Percentiles rank a stretch among this genome's conserved stretches.
These are phyloP conservation scores for Microascus cirrosus DNA, from an alignment of 2,329 filamentous ascomycete species.

Conservation along the genomic window DNA sequence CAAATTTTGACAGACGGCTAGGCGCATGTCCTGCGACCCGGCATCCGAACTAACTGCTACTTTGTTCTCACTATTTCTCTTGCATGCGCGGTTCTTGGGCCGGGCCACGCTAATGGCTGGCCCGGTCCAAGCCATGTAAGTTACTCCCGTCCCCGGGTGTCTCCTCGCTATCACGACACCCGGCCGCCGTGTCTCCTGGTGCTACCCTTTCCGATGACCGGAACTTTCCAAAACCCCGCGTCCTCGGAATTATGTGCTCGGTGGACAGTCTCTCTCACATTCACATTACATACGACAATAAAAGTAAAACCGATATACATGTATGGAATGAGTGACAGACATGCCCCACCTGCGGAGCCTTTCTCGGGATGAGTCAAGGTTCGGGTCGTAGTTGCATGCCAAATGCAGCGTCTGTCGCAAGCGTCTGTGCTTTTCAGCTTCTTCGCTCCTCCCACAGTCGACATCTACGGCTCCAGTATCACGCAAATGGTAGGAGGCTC, in stretches of 20 bases:
- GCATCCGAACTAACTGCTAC: background rate
- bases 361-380: background rate
- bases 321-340: background rate
- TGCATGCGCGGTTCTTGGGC: background rate
- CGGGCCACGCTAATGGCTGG: background rate
- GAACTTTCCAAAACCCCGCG: background rate
- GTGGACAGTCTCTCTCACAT: background rate
- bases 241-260: background rate
- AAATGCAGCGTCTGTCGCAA: background rate
- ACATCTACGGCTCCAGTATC: background rate
- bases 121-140: background rate
- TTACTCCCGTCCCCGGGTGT: background rate
- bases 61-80: background rate
- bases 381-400: background rate
- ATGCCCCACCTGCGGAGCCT: background rate
- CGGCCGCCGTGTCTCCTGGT: background rate
- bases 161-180: background rate
- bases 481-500: background rate
- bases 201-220: background rate
- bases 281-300: background rate
- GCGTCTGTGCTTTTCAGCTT: background rate
- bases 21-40: background rate
- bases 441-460: background rate
- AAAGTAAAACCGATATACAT: background rate
- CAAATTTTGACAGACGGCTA: background rate